Evolutionary conservation across 164 flowering plant species (phyloP).

Genomic region (Vitis rupestris): DNA sequence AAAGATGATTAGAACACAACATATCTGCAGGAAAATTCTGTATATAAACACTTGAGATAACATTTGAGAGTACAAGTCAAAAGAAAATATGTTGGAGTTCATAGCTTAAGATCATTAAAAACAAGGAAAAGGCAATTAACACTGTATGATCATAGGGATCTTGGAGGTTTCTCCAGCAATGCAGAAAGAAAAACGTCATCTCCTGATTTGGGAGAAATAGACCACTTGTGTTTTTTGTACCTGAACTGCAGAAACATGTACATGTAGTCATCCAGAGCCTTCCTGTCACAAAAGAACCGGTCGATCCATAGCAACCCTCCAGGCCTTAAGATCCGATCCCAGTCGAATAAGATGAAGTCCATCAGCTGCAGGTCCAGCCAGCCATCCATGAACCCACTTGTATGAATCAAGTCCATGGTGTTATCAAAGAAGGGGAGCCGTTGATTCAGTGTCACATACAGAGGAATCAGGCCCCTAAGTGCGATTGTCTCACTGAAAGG

Average conservation of each 20-base stretch:
- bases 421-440: slow-evolving; percentile 89
- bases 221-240: slow-evolving; percentile 89
- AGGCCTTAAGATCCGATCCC: slow-evolving; percentile 88
- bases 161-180: slow-evolving; percentile 83
- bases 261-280: slow-evolving; percentile 83
- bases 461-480: slow-evolving; percentile 80
- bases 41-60: no score
- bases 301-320: slow-evolving; percentile 93
- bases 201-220: slow-evolving; percentile 58
- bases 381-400: slow-evolving; percentile 79
- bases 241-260: slow-evolving; percentile 93
- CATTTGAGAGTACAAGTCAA: no score
- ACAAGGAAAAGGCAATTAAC: neutral
- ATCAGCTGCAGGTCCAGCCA: slow-evolving; percentile 77
- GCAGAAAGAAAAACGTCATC: slow-evolving; percentile 87
- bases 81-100: neutral
- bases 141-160: slow-evolving; percentile 45
- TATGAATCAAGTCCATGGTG: slow-evolving; percentile 92
- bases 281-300: slow-evolving; percentile 68
- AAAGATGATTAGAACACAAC: no score
- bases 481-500: slow-evolving; percentile 93
- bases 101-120: neutral
- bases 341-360: slow-evolving; percentile 84
- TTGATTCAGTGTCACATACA: slow-evolving; percentile 74
- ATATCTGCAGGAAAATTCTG: no score